Percentiles rank a stretch among this genome's conserved stretches.
phyloP scores from a whole-genome alignment of 75 land plant species.

The Azolla pinnata region DNA sequence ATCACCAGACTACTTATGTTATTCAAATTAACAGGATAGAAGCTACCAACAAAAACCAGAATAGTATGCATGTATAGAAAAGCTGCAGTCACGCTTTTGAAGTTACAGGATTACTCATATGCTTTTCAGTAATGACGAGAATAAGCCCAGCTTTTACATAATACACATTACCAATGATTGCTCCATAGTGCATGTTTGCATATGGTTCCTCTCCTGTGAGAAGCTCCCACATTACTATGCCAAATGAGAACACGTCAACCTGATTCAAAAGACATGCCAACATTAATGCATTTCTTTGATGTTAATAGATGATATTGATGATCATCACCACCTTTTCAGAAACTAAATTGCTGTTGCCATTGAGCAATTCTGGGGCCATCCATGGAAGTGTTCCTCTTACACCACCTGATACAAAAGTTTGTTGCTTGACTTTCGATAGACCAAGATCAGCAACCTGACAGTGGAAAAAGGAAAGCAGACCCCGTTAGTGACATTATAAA shows the following conservation, averaged over 20 bases:
- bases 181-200: slow-evolving; percentile 76
- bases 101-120: too few relatives aligned
- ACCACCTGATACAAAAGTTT: slow-evolving; percentile 81
- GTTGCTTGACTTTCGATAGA: slow-evolving; percentile 70
- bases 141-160: too few relatives aligned
- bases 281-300: too few relatives aligned
- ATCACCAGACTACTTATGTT: too few relatives aligned
- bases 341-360: slow-evolving; percentile 58
- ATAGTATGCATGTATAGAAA: too few relatives aligned
- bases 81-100: too few relatives aligned
- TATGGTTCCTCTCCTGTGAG: slow-evolving; percentile 88
- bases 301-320: background rate
- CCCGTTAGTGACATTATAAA: too few relatives aligned
- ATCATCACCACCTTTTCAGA: slow-evolving; percentile 57
- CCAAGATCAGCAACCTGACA: slow-evolving; percentile 96
- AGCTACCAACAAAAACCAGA: too few relatives aligned
- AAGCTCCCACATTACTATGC: slow-evolving; percentile 92
- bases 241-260: slow-evolving; percentile 97
- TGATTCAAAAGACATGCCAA: too few relatives aligned
- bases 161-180: slow-evolving; percentile 76
- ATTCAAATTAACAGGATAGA: too few relatives aligned
- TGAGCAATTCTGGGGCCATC: slow-evolving; percentile 91
- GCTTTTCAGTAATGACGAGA: too few relatives aligned
- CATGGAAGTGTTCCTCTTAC: slow-evolving; percentile 88
- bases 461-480: too few relatives aligned